These are phyloP conservation scores for Talaromyces nanjingensis DNA, from an alignment of 495 filamentous ascomycete species.

Conservation along the genomic window DNA sequence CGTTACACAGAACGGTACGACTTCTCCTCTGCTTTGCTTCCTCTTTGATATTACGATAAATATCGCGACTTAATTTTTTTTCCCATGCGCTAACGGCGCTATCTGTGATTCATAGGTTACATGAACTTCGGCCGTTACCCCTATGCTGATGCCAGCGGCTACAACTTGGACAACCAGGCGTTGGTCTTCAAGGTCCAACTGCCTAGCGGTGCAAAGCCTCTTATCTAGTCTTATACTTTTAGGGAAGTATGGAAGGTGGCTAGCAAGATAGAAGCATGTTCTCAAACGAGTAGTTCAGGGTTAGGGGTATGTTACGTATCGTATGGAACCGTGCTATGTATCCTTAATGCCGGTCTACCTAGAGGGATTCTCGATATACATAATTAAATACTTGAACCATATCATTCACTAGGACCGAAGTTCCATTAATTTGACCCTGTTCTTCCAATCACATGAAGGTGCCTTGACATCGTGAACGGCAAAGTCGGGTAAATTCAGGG, in stretches of 20 bases:
- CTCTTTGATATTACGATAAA: neutral
- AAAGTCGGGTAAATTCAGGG: neutral
- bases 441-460: neutral
- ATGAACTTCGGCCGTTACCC: slow-evolving; percentile 55
- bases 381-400: neutral
- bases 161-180: slow-evolving; percentile 59
- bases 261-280: neutral
- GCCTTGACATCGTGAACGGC: neutral
- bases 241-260: neutral
- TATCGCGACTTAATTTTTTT: neutral
- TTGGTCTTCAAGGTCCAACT: slow-evolving; percentile 66
- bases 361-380: neutral
- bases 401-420: neutral
- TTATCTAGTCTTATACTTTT: neutral
- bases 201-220: neutral
- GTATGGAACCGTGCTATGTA: neutral
- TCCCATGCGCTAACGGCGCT: slow-evolving; percentile 8
- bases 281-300: neutral
- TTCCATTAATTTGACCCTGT: neutral
- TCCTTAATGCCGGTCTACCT: neutral
- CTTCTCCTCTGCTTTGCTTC: slow-evolving; percentile 1
- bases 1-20: slow-evolving; percentile 65
- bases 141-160: slow-evolving; percentile 58
- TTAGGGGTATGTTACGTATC: neutral
- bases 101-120: slow-evolving; percentile 32